Base-by-base conservation (phyloP, 352 stramenopile genomes). In the Phytophthora capsici region DNA sequence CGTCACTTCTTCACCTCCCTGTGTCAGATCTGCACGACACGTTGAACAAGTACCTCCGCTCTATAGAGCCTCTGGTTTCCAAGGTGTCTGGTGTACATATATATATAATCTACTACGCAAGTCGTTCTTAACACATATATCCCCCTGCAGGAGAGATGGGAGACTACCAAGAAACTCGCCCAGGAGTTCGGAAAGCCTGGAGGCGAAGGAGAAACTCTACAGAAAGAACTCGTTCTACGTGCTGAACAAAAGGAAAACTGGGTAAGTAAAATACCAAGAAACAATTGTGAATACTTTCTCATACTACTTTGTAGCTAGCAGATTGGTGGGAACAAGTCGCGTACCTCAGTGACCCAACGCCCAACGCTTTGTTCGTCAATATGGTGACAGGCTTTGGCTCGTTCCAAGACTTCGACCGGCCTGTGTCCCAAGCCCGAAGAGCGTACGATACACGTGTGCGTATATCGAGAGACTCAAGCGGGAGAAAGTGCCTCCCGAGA, bases 331-430 rank as follows among this genome's bases (percentile, higher is more conserved):
- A 98, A 68, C 87, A 96, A 52, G 71, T 90, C 32, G 93, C 89
- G 46, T 91, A 91, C 56, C 50, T 89, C 40, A 89, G 77, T 55
- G 80, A 88, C 44, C 80, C 77, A 14, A 87, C 83, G 45, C 70
- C 95, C 56, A 97, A 98, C 69, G 90, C 90, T 2, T 73, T 98
- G 23, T 94, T 96, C 36, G 88, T 98, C 60, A 98, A 98, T 69
- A 96, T 99, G 68, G 90, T 92, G 25, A 98, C 97, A 60, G 98
- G 96, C 66, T 98, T 98, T 66, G 90, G 98, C 16, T 97, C 97
- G 43, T 87, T 88, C 16, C 82, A 96, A 57, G 93, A 97, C 59
- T 92, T 93, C 25, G 86, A 89, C 22, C 73, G 81, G 13, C 80
- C 84, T 19, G 75, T 85, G 2, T 84, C 83, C 8, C 78, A 84